phyloP scores from a whole-genome alignment of 192 early-diverging fungal genomes.

The Mortierella antarctica region DNA sequence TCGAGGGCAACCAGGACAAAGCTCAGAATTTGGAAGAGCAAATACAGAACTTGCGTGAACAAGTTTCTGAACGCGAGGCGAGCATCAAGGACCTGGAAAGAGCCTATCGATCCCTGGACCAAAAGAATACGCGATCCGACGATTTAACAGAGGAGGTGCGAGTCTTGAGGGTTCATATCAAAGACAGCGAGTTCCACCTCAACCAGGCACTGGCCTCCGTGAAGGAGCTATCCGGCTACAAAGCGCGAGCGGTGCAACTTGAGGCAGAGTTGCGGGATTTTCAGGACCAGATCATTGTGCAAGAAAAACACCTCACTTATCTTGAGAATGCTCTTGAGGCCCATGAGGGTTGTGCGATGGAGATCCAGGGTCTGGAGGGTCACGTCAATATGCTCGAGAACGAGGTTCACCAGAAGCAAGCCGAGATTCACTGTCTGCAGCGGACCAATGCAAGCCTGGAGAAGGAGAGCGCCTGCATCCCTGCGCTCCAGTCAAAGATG shows the following conservation, averaged over 20 bases:
- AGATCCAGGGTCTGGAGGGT: constrained; percentile 12
- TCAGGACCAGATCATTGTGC: constrained; percentile 17
- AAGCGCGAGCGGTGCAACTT: background rate
- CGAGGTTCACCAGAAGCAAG: constrained; percentile 11
- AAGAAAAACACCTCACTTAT: constrained; percentile 37
- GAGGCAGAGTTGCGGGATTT: constrained; percentile 28
- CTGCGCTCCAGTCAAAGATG: constrained; percentile 11
- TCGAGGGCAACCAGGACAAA: constrained; percentile 24
- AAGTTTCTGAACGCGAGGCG: background rate
- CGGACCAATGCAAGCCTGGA: background rate
- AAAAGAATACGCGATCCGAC: background rate
- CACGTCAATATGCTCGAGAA: constrained; percentile 16
- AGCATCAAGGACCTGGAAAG: constrained; percentile 3
- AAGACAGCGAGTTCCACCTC: constrained; percentile 17
- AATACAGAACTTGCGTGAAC: constrained; percentile 18
- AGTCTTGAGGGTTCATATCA: constrained; percentile 6
- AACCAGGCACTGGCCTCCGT: background rate
- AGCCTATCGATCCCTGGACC: constrained; percentile 1
- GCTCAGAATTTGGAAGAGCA: constrained; percentile 2
- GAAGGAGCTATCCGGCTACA: background rate
- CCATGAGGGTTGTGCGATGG: constrained; percentile 17
- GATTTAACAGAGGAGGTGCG: constrained; percentile 12
- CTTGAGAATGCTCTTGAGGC: constrained; percentile 27
- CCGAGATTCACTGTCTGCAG: constrained; percentile 2
- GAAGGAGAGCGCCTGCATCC: constrained; percentile 8